Evolutionary conservation across 1,284 basidiomycete genomes (phyloP).

Genomic region (Ustilago hordei): DNA sequence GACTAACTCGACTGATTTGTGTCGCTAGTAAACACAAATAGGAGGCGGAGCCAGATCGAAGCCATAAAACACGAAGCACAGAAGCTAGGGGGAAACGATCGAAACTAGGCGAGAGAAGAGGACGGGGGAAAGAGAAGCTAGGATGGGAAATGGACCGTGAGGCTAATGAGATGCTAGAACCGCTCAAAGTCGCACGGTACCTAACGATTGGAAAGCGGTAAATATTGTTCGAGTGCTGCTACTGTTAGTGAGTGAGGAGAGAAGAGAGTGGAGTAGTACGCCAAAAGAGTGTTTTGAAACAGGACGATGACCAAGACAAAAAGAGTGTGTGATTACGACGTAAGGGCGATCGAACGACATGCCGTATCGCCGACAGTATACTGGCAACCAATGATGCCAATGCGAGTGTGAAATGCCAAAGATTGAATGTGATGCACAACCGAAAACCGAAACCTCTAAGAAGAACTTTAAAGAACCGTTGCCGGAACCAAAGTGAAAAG

Average conservation of each 20-base stretch:
- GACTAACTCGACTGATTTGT: slow-evolving; percentile 20
- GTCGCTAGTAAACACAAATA: slow-evolving; percentile 1
- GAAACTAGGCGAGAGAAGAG: slow-evolving; percentile 1
- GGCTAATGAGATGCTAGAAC: slow-evolving; percentile 13
- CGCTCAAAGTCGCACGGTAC: slow-evolving; percentile 13
- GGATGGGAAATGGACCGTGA: slow-evolving; percentile 8
- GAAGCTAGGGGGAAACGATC: slow-evolving; percentile 9
- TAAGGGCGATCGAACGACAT: slow-evolving; percentile 20
- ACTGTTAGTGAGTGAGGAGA: slow-evolving; percentile 22
- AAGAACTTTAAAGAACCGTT: slow-evolving; percentile 2
- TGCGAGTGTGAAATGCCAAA: slow-evolving; percentile 13
- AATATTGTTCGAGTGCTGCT: slow-evolving; percentile 31
- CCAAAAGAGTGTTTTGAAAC: slow-evolving; percentile 10
- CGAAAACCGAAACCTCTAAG: slow-evolving; percentile 9
- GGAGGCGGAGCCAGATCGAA: slow-evolving; percentile 25
- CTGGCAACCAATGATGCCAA: slow-evolving; percentile 14
- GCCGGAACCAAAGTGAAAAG: slow-evolving; percentile 1
- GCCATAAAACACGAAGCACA: slow-evolving; percentile 22
- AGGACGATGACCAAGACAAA: slow-evolving; percentile 31
- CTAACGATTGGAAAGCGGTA: slow-evolving; percentile 15
- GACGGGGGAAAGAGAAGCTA: slow-evolving; percentile 20
- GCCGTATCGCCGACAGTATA: slow-evolving; percentile 31
- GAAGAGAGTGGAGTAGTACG: slow-evolving; percentile 19
- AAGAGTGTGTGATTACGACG: slow-evolving; percentile 13
- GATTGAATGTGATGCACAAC: slow-evolving; percentile 2